Evolutionary conservation across 1,284 basidiomycete genomes (phyloP).

Genomic region (Paramarasmius palmivorus): DNA sequence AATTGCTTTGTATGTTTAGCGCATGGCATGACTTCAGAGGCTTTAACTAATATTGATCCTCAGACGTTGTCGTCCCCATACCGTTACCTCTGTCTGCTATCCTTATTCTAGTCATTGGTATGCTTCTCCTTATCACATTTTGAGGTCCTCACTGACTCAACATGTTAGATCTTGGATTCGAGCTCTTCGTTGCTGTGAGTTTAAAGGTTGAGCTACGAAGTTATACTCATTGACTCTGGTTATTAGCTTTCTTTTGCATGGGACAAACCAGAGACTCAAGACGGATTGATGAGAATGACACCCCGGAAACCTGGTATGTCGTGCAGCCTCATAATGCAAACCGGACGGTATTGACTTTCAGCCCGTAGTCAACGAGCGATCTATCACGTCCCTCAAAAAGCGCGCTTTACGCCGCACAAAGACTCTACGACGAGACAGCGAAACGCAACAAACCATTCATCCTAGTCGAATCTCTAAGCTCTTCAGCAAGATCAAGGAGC

Average conservation of each 20-base stretch:
- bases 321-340: no score
- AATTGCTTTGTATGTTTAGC: constrained; percentile 53
- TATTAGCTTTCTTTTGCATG: constrained; percentile 65
- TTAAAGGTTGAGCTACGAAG: not conserved
- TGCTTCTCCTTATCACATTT: constrained; percentile 16
- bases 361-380: constrained; percentile 58
- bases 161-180: constrained; percentile 62
- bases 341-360: no score
- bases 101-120: constrained; percentile 68
- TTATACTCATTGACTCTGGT: not conserved
- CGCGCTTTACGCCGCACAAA: constrained; percentile 59
- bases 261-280: constrained; percentile 66
- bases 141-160: constrained; percentile 5
- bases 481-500: constrained; percentile 42
- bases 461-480: constrained; percentile 42
- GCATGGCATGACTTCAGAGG: not conserved
- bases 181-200: constrained; percentile 63
- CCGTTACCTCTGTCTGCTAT: constrained; percentile 68
- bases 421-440: constrained; percentile 56
- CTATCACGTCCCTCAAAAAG: constrained; percentile 55
- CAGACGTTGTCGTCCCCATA: constrained; percentile 68
- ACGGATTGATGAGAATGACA: constrained; percentile 64
- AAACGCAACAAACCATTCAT: constrained; percentile 45
- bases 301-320: constrained; percentile 76
- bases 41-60: constrained; percentile 5